These are phyloP conservation scores for Pseudocercospora fuligena DNA, from an alignment of 2,329 filamentous ascomycete genomes.

Conservation along the genomic window DNA sequence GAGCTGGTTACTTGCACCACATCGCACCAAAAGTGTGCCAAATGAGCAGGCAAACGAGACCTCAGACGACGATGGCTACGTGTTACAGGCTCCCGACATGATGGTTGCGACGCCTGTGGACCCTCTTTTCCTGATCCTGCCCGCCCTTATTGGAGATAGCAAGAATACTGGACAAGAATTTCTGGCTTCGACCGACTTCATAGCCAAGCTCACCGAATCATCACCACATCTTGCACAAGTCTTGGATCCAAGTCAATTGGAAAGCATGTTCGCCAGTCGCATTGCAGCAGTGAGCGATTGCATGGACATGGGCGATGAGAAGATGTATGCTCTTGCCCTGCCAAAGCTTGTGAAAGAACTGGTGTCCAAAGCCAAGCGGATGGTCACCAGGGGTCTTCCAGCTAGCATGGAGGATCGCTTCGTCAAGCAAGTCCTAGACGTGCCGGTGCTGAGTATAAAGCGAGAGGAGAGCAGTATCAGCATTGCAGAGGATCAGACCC, in stretches of 20 bases:
- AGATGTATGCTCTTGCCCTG: slow-evolving; percentile 80
- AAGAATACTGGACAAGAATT: slow-evolving; percentile 43
- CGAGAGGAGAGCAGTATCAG: slow-evolving; percentile 56
- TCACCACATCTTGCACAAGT: slow-evolving; percentile 65
- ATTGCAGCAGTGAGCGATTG: slow-evolving; percentile 77
- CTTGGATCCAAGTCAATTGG: slow-evolving; percentile 47
- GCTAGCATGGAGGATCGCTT: slow-evolving; percentile 84
- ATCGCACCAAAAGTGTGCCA: slow-evolving; percentile 13
- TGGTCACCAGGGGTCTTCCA: slow-evolving; percentile 70
- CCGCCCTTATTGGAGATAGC: slow-evolving; percentile 59
- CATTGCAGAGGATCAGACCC: slow-evolving; percentile 34
- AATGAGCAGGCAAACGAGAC: slow-evolving; percentile 20
- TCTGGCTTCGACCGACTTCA: slow-evolving; percentile 71
- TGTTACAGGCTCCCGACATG: slow-evolving; percentile 73
- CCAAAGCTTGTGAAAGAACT: slow-evolving; percentile 70
- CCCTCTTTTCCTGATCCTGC: slow-evolving; percentile 80
- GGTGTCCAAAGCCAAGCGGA: slow-evolving; percentile 71
- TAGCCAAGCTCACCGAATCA: slow-evolving; percentile 64
- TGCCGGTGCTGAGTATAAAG: slow-evolving; percentile 72
- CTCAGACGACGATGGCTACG: slow-evolving; percentile 49
- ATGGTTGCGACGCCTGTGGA: slow-evolving; percentile 85
- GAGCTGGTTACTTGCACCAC: slow-evolving; percentile 60
- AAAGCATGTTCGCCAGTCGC: slow-evolving; percentile 54
- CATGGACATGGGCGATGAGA: slow-evolving; percentile 84
- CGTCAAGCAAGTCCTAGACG: slow-evolving; percentile 74